Evolutionary conservation across 2,329 filamentous ascomycete genomes (phyloP), one percentile per base, ranked within the genome.

Genomic region (Dothidotthia symphoricarpi): DNA sequence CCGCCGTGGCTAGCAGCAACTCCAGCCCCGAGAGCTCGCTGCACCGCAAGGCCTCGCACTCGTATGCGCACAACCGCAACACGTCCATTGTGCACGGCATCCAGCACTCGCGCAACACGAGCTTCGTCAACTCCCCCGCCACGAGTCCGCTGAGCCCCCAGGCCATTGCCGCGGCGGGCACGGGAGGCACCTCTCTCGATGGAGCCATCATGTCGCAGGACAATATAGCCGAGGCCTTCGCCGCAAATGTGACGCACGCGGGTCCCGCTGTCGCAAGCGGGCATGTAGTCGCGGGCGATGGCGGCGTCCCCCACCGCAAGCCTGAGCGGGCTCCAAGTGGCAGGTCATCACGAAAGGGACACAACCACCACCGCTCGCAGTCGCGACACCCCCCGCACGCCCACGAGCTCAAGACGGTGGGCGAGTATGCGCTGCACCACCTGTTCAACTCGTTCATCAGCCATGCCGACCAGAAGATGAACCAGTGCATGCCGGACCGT

Each of bases 21-120:
- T 58, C 69, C 54, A 63, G 59, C 55, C 51, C 67, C 47, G 57
- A 64, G 63, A 43, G 42, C 34, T 37, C 45, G 24, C 51, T 73
- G 41, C 75, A 78, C 48, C 69, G 75, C 47, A 75, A 75, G 47
- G 64, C 73, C 8, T 76, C 74, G 16, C 64, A 69, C 42, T 77
- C 75, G 12, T 84, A 97, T 74, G 88, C 87, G 43, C 90, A 98
- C 67, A 89, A 97, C 69, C 84, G 93, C 38, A 89, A 98, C 71
- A 95, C 91, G 1, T 97, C 91, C 32, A 96, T 97, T 55, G 90
- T 97, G 40, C 88, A 97, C 80, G 91, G 93, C 59, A 83, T 95
- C 53, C 90, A 95, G 66, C 93, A 98, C 69, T 85, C 79, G 39
- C 73, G 91, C 69, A 95, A 94, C 77, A 86, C 89, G 55, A 96